Conservation (phyloP, 108 stramenopile genomes). For the Nitzschia inconspicua region DNA sequence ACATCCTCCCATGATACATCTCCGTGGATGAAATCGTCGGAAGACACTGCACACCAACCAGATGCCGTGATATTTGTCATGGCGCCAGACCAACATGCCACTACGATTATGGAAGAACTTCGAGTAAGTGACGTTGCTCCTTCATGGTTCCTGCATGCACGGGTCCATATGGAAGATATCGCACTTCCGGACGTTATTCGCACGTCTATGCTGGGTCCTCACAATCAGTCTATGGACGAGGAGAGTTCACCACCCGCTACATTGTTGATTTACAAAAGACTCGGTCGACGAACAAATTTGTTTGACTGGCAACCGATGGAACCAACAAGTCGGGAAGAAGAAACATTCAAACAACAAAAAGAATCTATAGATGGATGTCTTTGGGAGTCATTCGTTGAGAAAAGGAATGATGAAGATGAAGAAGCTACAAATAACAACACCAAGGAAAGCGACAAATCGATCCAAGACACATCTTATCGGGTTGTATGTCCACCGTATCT, state of each 20-base stretch:
- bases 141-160: slow-evolving; percentile 42
- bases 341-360: background rate
- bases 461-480: slow-evolving; percentile 16
- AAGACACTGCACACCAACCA: background rate
- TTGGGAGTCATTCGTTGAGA: slow-evolving; percentile 42
- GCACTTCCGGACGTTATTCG: too few species aligned
- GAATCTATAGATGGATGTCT: slow-evolving; percentile 45
- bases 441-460: slow-evolving; percentile 10
- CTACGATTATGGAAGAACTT: slow-evolving; percentile 24
- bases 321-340: background rate
- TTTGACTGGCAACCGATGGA: slow-evolving; percentile 9
- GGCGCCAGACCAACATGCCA: background rate
- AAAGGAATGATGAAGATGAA: slow-evolving; percentile 8
- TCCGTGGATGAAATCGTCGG: slow-evolving; percentile 29
- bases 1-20: slow-evolving; percentile 23
- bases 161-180: slow-evolving; percentile 8
- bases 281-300: slow-evolving; percentile 17
- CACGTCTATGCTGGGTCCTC: background rate
- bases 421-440: slow-evolving; percentile 9
- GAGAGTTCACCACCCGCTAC: background rate
- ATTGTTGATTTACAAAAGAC: slow-evolving; percentile 29
- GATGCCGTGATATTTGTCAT: background rate
- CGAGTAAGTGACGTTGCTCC: slow-evolving; percentile 50
- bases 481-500: slow-evolving; percentile 69
- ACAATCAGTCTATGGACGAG: background rate